Conservation (phyloP, 1,139 yeast species). For the Nakaseomyces glabratus region DNA sequence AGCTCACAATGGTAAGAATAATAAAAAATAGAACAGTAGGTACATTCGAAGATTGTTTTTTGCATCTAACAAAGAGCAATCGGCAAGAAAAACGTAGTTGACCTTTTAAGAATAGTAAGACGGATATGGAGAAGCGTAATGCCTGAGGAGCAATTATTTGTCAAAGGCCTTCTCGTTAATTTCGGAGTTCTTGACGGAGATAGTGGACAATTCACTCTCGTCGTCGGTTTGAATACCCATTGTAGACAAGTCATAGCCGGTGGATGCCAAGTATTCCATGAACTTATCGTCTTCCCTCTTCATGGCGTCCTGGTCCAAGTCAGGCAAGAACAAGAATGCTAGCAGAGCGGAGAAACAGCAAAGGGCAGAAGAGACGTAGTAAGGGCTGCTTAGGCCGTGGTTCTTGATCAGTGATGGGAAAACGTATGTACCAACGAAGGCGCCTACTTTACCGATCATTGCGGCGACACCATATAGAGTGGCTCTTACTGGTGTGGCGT, state of each 20-base stretch:
- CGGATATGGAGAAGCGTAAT: too few species aligned
- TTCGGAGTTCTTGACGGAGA: neutral
- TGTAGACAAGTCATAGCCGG: constrained; percentile 47
- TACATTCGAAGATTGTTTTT: too few species aligned
- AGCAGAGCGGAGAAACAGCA: constrained; percentile 60
- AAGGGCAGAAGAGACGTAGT: constrained; percentile 65
- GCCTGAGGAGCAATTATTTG: too few species aligned
- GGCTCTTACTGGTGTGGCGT: constrained; percentile 83
- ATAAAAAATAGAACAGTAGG: too few species aligned
- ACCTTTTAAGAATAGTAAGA: too few species aligned
- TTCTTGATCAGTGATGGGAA: constrained; percentile 6
- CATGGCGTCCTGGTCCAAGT: constrained; percentile 71
- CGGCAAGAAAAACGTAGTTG: too few species aligned
- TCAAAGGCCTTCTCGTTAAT: constrained; percentile 5
- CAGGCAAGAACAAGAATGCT: constrained; percentile 61
- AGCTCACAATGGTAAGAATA: too few species aligned
- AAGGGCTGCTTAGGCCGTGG: constrained; percentile 55
- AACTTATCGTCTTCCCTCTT: constrained; percentile 62
- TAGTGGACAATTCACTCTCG: constrained; percentile 1
- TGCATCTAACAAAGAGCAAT: too few species aligned
- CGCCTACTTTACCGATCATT: constrained; percentile 85
- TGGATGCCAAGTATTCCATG: constrained; percentile 45
- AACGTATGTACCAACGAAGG: constrained; percentile 55
- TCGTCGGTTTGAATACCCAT: constrained; percentile 2
- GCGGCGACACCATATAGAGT: constrained; percentile 88